Evolutionary conservation across 2,329 filamentous ascomycete genomes (phyloP).

Genomic region (Torrubiella hemipterigena): DNA sequence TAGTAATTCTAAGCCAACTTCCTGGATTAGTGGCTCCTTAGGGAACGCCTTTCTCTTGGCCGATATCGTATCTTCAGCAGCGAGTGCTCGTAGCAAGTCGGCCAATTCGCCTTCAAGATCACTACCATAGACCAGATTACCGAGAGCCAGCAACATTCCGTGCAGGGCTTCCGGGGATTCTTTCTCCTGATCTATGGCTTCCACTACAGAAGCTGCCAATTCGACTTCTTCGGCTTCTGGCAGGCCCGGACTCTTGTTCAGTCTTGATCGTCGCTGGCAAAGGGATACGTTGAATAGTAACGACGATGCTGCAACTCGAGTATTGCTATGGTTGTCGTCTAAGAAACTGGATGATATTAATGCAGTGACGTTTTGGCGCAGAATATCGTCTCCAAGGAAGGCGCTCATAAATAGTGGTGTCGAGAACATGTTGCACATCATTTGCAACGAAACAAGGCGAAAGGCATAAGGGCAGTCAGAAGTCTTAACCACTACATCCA

Average conservation of each 20-base stretch:
- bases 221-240: slow-evolving; percentile 66
- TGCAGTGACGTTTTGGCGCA: slow-evolving; percentile 49
- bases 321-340: slow-evolving; percentile 59
- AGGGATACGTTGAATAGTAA: slow-evolving; percentile 73
- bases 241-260: slow-evolving; percentile 44
- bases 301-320: slow-evolving; percentile 71
- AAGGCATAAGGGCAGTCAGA: slow-evolving; percentile 63
- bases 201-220: slow-evolving; percentile 66
- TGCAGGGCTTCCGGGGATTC: slow-evolving; percentile 60
- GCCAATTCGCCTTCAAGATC: slow-evolving; percentile 62
- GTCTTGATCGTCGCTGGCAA: slow-evolving; percentile 52
- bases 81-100: slow-evolving; percentile 68
- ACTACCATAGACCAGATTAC: slow-evolving; percentile 61
- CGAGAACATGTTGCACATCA: slow-evolving; percentile 76
- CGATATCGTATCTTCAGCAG: slow-evolving; percentile 53
- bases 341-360: slow-evolving; percentile 70
- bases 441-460: slow-evolving; percentile 71
- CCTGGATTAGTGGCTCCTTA: slow-evolving; percentile 42
- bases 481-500: slow-evolving; percentile 46
- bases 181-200: slow-evolving; percentile 52
- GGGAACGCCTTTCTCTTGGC: slow-evolving; percentile 45
- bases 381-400: slow-evolving; percentile 36
- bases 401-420: slow-evolving; percentile 58
- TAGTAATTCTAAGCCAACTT: slow-evolving; percentile 40
- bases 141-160: slow-evolving; percentile 65